Evolutionary conservation across 257 asterid genomes (phyloP), one percentile per base, ranked within the genome.

Genomic region (Thymus mandschuricus): DNA sequence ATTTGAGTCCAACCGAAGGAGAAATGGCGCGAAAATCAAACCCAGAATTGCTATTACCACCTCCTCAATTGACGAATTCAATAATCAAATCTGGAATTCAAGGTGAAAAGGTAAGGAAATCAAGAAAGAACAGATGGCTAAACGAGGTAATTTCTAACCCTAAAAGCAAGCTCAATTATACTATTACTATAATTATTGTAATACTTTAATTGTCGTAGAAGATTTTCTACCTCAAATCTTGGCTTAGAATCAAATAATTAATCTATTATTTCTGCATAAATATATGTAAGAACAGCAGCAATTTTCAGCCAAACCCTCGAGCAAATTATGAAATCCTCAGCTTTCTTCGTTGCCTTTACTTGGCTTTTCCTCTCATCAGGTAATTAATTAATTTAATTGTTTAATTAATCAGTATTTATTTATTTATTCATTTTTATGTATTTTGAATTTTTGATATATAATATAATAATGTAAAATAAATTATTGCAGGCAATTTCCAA

Each of bases 171-270:
- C 21, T 60, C 81, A 61, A 51, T 66, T 76, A 57, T 58, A 7
- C 11, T 51, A 30, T 64, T 38, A 57, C n/a, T 57, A 12, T 21
- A 57, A 58, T 11, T 29, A 21, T 21, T 21, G 21, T 21, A 21
- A 21, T 21, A 27, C n/a, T 79, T 83, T 70, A 90, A 85, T 86
- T 69, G 64, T 54, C 68, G 70, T 74, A 68, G 76, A 64, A 86
- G 85, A 45, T 45, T 74, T 57, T 70, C 61, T 70, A 72, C 67
- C 55, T 70, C 76, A 61, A 67, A 68, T 74, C 96, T 84, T 92
- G 86, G 77, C 86, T 83, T 88, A 76, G 46, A 86, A 89, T 84
- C 89, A 64, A 92, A 85, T 88, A 78, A 68, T 54, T 50, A 71
- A 10, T 38, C 5, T 35, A 12, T 48, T 30, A 3, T 12, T 21